Evolutionary conservation across 495 filamentous ascomycete species (phyloP), one percentile per base, ranked within the genome.

Genomic region (Articulospora tetracladia): DNA sequence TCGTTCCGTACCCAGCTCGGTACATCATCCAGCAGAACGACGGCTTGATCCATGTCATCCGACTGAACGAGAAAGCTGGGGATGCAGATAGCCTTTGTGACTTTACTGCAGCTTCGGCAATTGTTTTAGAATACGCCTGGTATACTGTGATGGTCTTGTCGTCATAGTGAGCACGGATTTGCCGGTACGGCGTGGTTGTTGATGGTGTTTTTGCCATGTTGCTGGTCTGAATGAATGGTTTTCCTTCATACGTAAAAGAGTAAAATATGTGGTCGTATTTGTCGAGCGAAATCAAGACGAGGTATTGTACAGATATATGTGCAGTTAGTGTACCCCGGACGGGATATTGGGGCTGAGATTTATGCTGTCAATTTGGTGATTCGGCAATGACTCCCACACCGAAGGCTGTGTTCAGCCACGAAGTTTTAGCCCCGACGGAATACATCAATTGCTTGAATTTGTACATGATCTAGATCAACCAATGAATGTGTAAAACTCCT

Each of bases 31-130:
- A 88, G 55, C 73, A 70, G 77, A 82, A 88, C 48, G 73, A 78
- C 4, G 85, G 85, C 63, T 87, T 88, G 57, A 87, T 82, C 85
- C 85, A 88, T 12, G 84, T 88, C 85, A 87, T 87, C 36, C 85
- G 74, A 0, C 63, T 67, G 28, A 72, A 67, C n/a, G 56, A 64
- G 73, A 86, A 87, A 10, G 72, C 65, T 0, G 81, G 73, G 1
- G 78, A 82, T 23, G 80, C 77, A 48, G 72, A 60, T 54, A 87
- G 77, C 1, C 70, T 75, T 62, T 87, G 83, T 2, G 68, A 50
- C 19, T 66, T 13, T 10, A 88, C 73, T 15, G 83, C 85, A 11
- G 83, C 70, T 6, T 66, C 48, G 3, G 85, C 82, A 66, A 88
- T 87, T 51, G 66, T 28, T 46, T 66, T 47, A 26, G 70, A 72